Evolutionary conservation across 2,329 filamentous ascomycete species (phyloP).

Genomic region (Fusarium denticulatum): DNA sequence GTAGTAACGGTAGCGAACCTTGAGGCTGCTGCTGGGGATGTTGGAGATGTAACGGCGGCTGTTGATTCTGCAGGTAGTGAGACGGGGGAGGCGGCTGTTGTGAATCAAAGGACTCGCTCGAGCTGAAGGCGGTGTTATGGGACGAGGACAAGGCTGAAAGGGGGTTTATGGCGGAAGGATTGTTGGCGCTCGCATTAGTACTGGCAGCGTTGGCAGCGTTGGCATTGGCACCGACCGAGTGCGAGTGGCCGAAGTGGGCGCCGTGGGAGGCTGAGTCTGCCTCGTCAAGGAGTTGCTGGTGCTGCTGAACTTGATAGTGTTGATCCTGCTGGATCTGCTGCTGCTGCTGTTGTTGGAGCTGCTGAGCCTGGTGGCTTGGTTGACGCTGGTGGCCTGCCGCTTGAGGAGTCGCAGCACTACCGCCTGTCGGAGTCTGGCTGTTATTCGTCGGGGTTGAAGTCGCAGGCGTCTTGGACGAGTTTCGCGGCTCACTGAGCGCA

Average conservation of each 20-base stretch:
- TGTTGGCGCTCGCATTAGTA: conserved; percentile 29
- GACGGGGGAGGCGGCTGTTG: conserved; percentile 35
- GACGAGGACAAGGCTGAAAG: conserved; percentile 58
- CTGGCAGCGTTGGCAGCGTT: conserved; percentile 15
- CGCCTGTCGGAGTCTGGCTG: conserved; percentile 33
- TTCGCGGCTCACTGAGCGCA: conserved; percentile 59
- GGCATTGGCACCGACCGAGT: conserved; percentile 17
- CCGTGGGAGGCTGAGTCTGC: conserved; percentile 45
- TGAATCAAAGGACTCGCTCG: conserved; percentile 58
- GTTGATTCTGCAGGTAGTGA: conserved; percentile 45
- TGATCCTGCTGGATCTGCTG: conserved; percentile 21
- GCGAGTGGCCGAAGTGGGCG: conserved; percentile 33
- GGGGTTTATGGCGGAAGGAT: conserved; percentile 46
- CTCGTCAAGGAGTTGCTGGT: conserved; percentile 38
- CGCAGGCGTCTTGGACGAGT: conserved; percentile 42
- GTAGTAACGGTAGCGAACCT: conserved; percentile 31
- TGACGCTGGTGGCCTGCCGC: conserved; percentile 31
- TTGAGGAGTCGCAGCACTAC: conserved; percentile 33
- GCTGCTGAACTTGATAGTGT: conserved; percentile 35
- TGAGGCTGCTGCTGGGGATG: conserved; percentile 36
- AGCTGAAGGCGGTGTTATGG: conserved; percentile 54
- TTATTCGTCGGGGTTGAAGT: conserved; percentile 21
- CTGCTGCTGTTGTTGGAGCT: conserved; percentile 5
- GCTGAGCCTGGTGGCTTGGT: conserved; percentile 27
- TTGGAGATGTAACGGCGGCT: conserved; percentile 40